Evolutionary conservation across 495 filamentous ascomycete genomes (phyloP), one percentile per base, ranked within the genome.

Genomic region (Lasiosphaeria ovina): DNA sequence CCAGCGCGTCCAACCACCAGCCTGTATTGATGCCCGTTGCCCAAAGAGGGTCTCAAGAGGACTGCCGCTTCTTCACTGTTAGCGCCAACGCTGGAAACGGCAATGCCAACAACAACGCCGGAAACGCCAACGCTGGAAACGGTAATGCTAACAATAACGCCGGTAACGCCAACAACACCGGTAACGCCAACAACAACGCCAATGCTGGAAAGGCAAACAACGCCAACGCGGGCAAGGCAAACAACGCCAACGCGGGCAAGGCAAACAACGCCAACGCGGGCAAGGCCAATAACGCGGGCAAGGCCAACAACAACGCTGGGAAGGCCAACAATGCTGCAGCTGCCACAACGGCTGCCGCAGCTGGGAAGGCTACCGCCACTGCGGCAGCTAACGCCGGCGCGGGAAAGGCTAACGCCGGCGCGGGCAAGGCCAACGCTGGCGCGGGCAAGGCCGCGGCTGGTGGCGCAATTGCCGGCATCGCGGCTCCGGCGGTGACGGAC

Each of bases 21-120:
- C 88, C 88, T 53, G 88, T 90, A 11, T 68, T 89, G 36, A 91
- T 91, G 88, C 88, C 88, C 47, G 85, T 90, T 51, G 87, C 87
- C 55, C 87, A 89, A 73, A 84, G 88, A 71, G 88, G 88, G 67
- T 74, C 85, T 35, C 83, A 89, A 65, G 88, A 91, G 64, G 88
- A 91, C 66, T 91, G 88, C 72, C 78, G 77, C 51, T 84, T 85
- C 67, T 91, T 90, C 70, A 81, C 78, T 34, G 66, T 64, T 51
- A 74, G 69, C 54, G 66, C 71, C 53, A 69, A 66, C 55, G 61
- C 48, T 47, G 54, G 54, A 34, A 54, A 51, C 55, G 60, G 58
- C 42, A 63, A 65, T 44, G 24, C 24, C 24, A 49, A 58, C 55
- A 65, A 64, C 53, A 63, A 62, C 55, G 61, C 49, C 12, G 65